Evolutionary conservation across 352 stramenopile genomes (phyloP), one percentile per base, ranked within the genome.

Genomic region (Globisporangium megalacanthum): DNA sequence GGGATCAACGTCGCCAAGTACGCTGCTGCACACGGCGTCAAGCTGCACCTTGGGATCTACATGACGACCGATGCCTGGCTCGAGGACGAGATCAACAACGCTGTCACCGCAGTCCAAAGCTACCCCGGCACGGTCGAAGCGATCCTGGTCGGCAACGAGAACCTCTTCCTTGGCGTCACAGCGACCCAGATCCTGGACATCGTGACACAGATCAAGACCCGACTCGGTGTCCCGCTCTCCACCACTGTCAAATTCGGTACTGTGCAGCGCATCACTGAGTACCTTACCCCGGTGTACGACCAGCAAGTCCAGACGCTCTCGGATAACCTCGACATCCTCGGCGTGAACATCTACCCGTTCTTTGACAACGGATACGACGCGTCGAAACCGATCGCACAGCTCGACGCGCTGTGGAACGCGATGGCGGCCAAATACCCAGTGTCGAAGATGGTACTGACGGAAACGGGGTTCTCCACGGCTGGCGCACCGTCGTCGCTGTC

Each of bases 271-370:
- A 50, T 73, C 10, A 73, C 67, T 39, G 70, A 75, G 44, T 65
- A 68, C 44, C 9, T 65, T 5, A 50, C 61, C 37, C 17, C 58
- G 6, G 7, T 14, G n/a, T 49, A 51, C 39, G 36, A 56, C 20
- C 3, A 1, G 4, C 20, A 49, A 52, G 61, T 48, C 61, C 60
- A 49, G 49, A 58, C 41, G 44, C 50, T 37, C 49, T 65, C 39
- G 42, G 59, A 52, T 8, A 60, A 47, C 14, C 64, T 64, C 36
- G 69, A 77, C 63, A 48, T 77, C 17, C 49, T 74, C 10, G 69
- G 65, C 31, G 69, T 74, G 49, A 73, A 76, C 58, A 76, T 76
- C 54, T 73, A 76, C 55, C 65, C 65, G 22, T 76, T 73, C 51
- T 76, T 71, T 44, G 52, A 64, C 42, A 54, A 46, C 6, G 47